Conservation (phyloP, 441 rosid species). For the Francoa sonchifolia region DNA sequence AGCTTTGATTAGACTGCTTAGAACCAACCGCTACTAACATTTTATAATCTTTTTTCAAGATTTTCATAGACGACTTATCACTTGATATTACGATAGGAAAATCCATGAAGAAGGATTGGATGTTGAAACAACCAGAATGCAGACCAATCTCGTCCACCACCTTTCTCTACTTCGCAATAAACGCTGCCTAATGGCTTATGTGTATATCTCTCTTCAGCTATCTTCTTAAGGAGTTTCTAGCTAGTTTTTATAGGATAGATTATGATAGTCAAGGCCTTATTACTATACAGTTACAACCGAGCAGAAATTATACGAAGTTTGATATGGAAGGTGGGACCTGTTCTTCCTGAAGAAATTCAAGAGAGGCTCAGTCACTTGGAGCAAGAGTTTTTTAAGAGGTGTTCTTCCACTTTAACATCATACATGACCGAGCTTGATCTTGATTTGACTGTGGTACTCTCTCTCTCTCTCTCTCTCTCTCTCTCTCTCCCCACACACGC, state of each 20-base stretch:
- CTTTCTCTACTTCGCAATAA: constrained; percentile 72
- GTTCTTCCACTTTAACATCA: constrained; percentile 47
- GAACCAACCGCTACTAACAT: too few species aligned
- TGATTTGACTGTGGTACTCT: constrained; percentile 67
- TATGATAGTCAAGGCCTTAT: too few species aligned
- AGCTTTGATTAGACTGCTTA: too few species aligned
- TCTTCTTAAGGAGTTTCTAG: too few species aligned
- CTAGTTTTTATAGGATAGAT: too few species aligned
- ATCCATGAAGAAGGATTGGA: constrained; percentile 81
- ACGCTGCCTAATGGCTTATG: constrained; percentile 85
- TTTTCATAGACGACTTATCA: too few species aligned
- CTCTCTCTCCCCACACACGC: neutral
- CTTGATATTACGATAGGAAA: constrained; percentile 33
- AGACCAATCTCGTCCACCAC: constrained; percentile 75
- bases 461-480: constrained; percentile 6
- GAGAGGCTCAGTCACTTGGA: constrained; percentile 57
- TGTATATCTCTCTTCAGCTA: constrained; percentile 38
- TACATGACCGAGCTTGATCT: constrained; percentile 62
- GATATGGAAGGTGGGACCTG: constrained; percentile 64
- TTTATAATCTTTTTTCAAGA: too few species aligned
- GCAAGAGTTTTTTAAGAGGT: constrained; percentile 53
- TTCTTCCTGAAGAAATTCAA: constrained; percentile 64
- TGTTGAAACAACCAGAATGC: constrained; percentile 62
- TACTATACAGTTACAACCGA: constrained; percentile 50
- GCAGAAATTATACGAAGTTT: constrained; percentile 64